phyloP scores from a whole-genome alignment of 2,329 filamentous ascomycete genomes.

The Paraphoma chrysanthemicola region DNA sequence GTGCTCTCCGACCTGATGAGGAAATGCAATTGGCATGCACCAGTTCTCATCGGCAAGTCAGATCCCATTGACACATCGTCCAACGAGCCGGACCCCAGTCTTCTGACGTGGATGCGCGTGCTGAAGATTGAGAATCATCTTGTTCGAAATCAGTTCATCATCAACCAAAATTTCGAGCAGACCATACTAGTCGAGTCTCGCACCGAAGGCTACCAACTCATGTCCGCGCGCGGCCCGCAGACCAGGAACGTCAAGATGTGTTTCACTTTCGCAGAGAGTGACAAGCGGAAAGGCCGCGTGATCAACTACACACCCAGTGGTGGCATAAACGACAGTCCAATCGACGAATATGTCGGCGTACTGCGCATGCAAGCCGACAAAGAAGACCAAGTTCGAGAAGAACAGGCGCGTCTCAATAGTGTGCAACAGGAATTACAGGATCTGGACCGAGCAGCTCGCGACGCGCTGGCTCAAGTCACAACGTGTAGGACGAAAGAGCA shows the following conservation, averaged over 20 bases:
- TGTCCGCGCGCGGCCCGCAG: constrained; percentile 63
- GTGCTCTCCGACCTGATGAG: constrained; percentile 72
- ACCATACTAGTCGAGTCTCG: constrained; percentile 76
- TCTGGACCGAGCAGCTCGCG: constrained; percentile 42
- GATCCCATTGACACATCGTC: constrained; percentile 63
- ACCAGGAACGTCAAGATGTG: constrained; percentile 76
- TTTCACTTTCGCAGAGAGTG: constrained; percentile 69
- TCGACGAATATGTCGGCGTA: constrained; percentile 59
- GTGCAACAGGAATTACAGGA: constrained; percentile 52
- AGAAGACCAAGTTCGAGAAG: constrained; percentile 68
- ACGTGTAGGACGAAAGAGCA: constrained; percentile 57
- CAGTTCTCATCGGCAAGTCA: constrained; percentile 70
- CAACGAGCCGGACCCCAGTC: constrained; percentile 76
- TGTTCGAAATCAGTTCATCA: constrained; percentile 82
- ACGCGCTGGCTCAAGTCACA: constrained; percentile 50
- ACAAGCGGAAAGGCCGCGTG: constrained; percentile 67
- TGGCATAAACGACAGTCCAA: constrained; percentile 59
- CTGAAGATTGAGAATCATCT: constrained; percentile 80
- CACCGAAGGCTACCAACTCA: constrained; percentile 70
- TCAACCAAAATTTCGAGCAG: constrained; percentile 83
- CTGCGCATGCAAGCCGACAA: constrained; percentile 83
- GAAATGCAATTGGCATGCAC: constrained; percentile 59
- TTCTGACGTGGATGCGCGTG: constrained; percentile 80
- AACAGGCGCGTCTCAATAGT: constrained; percentile 58
- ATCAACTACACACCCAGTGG: constrained; percentile 47